These are phyloP conservation scores for Rhizopogon salebrosus DNA, from an alignment of 768 basidiomycete species.

Conservation along the genomic window DNA sequence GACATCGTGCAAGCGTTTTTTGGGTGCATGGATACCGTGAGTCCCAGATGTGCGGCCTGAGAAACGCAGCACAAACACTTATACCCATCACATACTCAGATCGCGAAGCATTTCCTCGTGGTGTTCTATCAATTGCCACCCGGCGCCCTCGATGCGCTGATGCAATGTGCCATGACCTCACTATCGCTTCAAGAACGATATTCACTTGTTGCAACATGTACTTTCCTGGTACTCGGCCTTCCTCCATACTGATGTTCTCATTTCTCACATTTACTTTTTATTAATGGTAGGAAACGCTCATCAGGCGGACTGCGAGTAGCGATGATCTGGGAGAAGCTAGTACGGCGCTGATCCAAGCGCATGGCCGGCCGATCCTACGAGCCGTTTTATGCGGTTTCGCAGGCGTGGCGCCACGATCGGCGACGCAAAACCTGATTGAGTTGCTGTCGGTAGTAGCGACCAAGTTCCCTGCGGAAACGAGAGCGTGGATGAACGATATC, in stretches of 20 bases:
- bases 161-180: conserved; percentile 64
- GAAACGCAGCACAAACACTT: not conserved
- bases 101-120: conserved; percentile 45
- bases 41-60: conserved; percentile 14
- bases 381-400: conserved; percentile 79
- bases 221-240: conserved; percentile 8
- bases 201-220: conserved; percentile 75
- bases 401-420: conserved; percentile 77
- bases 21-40: conserved; percentile 70
- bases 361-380: conserved; percentile 66
- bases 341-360: conserved; percentile 42
- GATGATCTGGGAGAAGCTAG: conserved; percentile 57
- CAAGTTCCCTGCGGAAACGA: conserved; percentile 48
- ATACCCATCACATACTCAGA: not conserved
- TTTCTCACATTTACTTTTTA: no score
- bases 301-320: conserved; percentile 52
- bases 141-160: conserved; percentile 58
- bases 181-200: conserved; percentile 79
- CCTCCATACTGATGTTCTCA: no score
- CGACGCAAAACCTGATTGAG: conserved; percentile 80
- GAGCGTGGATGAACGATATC: conserved; percentile 70
- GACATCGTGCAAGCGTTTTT: conserved; percentile 91
- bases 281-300: no score
- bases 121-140: conserved; percentile 60
- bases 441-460: conserved; percentile 64